A percentile compares a stretch with the other conserved stretches of the same genome.
These are phyloP conservation scores for Sporothrix inflata DNA, from an alignment of 2,329 filamentous ascomycete genomes.

Conservation along the genomic window DNA sequence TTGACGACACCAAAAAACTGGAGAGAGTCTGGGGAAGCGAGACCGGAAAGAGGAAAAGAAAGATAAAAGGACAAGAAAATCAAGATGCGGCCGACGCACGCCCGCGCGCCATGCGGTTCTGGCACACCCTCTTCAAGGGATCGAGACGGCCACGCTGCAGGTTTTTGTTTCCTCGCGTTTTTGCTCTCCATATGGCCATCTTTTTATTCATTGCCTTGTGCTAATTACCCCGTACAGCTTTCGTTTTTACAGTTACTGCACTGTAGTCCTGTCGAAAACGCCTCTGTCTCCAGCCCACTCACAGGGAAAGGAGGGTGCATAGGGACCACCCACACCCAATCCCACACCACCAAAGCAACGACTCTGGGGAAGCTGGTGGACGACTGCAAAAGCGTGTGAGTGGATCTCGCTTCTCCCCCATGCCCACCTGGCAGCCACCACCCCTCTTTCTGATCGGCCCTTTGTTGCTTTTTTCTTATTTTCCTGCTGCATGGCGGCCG, in stretches of 20 bases:
- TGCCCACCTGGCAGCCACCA: background rate
- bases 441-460: constrained; percentile 27
- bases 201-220: background rate
- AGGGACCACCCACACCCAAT: background rate
- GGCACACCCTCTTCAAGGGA: background rate
- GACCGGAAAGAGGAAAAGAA: background rate
- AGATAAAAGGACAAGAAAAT: background rate
- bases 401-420: background rate
- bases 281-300: background rate
- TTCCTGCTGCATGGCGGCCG: background rate
- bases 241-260: background rate
- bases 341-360: background rate
- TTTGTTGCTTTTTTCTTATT: constrained; percentile 22
- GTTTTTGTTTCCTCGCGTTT: background rate
- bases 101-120: background rate
- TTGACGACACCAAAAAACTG: background rate
- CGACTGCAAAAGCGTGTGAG: constrained; percentile 13
- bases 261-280: background rate
- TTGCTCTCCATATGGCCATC: background rate
- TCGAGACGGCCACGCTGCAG: background rate
- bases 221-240: background rate
- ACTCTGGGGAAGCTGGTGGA: constrained; percentile 16
- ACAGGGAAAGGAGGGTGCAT: background rate
- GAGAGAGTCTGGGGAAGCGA: background rate
- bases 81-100: constrained; percentile 8